Base-by-base conservation (phyloP, 2,329 filamentous ascomycete genomes). In the Aspergillus transmontanensis region DNA sequence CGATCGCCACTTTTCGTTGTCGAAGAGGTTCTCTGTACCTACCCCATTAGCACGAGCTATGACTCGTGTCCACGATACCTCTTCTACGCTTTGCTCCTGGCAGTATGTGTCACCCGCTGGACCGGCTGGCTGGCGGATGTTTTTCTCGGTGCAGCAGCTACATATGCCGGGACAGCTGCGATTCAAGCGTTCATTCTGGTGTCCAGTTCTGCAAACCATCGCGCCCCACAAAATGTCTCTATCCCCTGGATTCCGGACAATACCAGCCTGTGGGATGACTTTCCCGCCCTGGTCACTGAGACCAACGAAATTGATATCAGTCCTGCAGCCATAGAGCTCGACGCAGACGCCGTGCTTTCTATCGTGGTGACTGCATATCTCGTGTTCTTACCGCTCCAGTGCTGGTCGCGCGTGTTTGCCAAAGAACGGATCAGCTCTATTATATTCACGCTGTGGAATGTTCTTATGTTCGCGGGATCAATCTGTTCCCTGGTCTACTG, bases 281-380 rank as follows among this genome's bases (percentile, higher is more conserved):
- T 76, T 30, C 69, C 69, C 2, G 58, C 63, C 5, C 53, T 76
- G 0, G 50, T 73, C 21, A 74, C 71, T 0, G 59, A 67, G 4
- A 65, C 61, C 10, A 54, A 63, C 14, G 28, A 60, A 10, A 30
- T 76, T 6, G 16, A 59, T 9, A n/a, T 76, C 14, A 67, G 67
- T n/a, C 74, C 74, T 0, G 73, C 66, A 6, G 68, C 74, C 4
- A 53, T 75, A 6, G 74, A 76, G 39, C 66, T 76, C 2, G 74
- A 76, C 41, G 68, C 69, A 3, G 74, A 76, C 61, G 74, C 74
- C 5, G 70, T 76, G 9, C 67, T 73, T n/a, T 73, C 72, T 6
- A 72, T 76, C 6, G 74, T 76, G 4, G 66, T 76, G 26, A 76
- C 74, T 1, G 73, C 72, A 2, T 76, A 76, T 55, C 71, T 76